Percentiles rank a stretch among this genome's conserved stretches.
Conservation (phyloP, 257 asterid species). For the Solanum paucissectum region DNA sequence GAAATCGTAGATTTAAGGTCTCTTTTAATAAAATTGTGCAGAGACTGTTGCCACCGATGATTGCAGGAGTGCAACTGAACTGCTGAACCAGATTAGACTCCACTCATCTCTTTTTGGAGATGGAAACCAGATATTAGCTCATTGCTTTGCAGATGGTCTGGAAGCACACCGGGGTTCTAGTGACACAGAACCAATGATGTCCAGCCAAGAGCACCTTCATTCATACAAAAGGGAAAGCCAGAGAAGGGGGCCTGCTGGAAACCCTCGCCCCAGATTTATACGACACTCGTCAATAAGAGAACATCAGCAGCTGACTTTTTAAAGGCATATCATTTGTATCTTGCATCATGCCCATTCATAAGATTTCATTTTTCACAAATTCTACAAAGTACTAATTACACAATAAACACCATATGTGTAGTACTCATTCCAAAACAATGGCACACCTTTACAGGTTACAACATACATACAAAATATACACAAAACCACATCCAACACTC, state of each 20-base stretch:
- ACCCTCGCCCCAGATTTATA: background rate
- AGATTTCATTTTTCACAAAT: background rate
- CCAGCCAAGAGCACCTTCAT: background rate
- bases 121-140: background rate
- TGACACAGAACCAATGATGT: background rate
- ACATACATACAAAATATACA: background rate
- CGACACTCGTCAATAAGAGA: background rate
- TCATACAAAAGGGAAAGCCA: background rate
- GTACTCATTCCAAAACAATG: background rate
- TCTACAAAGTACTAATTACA: background rate
- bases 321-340: background rate
- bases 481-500: background rate
- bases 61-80: background rate
- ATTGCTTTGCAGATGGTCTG: background rate
- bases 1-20: background rate
- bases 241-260: background rate
- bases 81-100: background rate
- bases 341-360: background rate
- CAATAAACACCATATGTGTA: background rate
- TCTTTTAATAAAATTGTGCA: background rate
- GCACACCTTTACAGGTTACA: background rate
- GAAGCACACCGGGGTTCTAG: background rate
- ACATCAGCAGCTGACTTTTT: background rate
- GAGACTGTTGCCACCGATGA: too few species aligned
- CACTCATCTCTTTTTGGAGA: background rate